Conservation (phyloP, 2,329 filamentous ascomycete genomes). For the Chaetothyriales sp. region DNA sequence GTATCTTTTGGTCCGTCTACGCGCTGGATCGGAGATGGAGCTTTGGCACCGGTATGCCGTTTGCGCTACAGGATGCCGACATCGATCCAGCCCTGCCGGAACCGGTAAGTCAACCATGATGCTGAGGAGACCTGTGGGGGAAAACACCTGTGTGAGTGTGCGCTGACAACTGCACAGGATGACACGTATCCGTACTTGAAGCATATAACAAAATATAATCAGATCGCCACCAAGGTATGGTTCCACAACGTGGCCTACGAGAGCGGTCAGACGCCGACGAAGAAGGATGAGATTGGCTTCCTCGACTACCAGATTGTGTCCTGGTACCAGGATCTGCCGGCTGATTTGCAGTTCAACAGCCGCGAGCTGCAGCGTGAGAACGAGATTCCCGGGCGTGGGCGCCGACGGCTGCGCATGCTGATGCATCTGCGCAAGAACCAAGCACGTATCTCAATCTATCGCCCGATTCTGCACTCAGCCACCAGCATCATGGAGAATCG, state of each 20-base stretch:
- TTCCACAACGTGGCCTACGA: conserved; percentile 58
- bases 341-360: conserved; percentile 42
- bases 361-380: conserved; percentile 37
- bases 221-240: conserved; percentile 77
- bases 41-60: conserved; percentile 77
- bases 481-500: conserved; percentile 67
- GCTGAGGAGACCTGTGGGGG: conserved; percentile 4
- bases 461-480: conserved; percentile 70
- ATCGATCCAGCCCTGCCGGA: conserved; percentile 66
- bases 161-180: conserved; percentile 20
- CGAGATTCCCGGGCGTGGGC: conserved; percentile 34
- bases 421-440: conserved; percentile 79
- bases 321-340: conserved; percentile 66
- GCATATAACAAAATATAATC: conserved; percentile 72
- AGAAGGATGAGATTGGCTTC: conserved; percentile 59
- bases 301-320: conserved; percentile 71
- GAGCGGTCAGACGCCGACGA: conserved; percentile 44
- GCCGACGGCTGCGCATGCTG: conserved; percentile 63
- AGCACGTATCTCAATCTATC: conserved; percentile 77
- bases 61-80: conserved; percentile 69
- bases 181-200: conserved; percentile 52
- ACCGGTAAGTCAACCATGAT: conserved; percentile 41
- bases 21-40: conserved; percentile 76
- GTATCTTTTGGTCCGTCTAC: conserved; percentile 76
- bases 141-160: not conserved